Percentiles rank a stretch among this genome's conserved stretches.
phyloP scores from a whole-genome alignment of 139 green algal genomes.

The Closterium sp. region DNA sequence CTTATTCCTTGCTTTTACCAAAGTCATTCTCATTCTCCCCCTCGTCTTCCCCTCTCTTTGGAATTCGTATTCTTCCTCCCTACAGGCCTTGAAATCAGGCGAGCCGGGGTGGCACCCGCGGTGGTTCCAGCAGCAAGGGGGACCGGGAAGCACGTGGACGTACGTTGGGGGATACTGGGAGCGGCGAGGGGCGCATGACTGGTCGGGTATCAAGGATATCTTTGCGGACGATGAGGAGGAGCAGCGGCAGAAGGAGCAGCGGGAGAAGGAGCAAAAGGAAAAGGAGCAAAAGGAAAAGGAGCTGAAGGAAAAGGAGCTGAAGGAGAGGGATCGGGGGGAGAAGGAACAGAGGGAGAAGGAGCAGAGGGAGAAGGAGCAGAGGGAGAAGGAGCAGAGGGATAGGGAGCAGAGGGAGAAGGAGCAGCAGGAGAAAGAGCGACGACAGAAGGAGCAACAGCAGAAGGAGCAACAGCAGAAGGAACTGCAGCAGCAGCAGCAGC shows the following conservation, averaged over 20 bases:
- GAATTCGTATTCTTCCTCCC: too few species aligned
- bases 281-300: neutral
- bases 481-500: too few species aligned
- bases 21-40: too few species aligned
- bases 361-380: neutral
- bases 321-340: neutral
- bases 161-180: slow-evolving; percentile 50
- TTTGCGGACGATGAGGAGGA: slow-evolving; percentile 8
- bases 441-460: neutral
- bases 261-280: neutral
- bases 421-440: neutral
- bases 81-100: neutral
- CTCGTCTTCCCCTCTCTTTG: too few species aligned
- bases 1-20: too few species aligned
- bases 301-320: neutral
- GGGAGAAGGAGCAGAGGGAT: neutral
- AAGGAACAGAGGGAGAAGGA: neutral
- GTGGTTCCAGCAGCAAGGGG: slow-evolving; percentile 38
- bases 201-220: slow-evolving; percentile 13
- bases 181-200: slow-evolving; percentile 16
- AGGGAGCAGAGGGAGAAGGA: neutral
- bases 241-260: neutral
- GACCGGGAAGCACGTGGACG: neutral
- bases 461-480: neutral
- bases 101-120: slow-evolving; percentile 27